Evolutionary conservation across 768 basidiomycete genomes (phyloP).

Genomic region (Glaciozyma martinii): DNA sequence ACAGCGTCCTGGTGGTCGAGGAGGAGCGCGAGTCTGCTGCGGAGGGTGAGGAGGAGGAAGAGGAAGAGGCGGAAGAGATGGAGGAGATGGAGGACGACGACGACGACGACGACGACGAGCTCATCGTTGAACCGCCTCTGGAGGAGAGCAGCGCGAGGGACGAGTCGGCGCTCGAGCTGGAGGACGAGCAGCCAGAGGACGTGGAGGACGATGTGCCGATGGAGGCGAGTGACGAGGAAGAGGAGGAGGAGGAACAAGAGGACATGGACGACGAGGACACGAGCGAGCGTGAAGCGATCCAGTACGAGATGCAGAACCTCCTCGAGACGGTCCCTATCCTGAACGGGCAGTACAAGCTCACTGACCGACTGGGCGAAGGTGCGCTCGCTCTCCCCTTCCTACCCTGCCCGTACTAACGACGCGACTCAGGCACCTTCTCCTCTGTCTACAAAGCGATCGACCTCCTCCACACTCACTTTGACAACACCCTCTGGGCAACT

Average conservation of each 20-base stretch:
- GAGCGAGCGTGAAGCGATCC: conserved; percentile 22
- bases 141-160: background rate
- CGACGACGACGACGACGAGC: background rate
- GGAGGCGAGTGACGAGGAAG: conserved; percentile 2
- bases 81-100: background rate
- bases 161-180: background rate
- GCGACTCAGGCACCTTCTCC: conserved; percentile 71
- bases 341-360: conserved; percentile 57
- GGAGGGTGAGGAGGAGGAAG: background rate
- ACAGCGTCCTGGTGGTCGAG: no score
- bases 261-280: conserved; percentile 17
- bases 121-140: background rate
- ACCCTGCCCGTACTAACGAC: background rate
- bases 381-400: conserved; percentile 1
- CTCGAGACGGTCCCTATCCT: conserved; percentile 59
- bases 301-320: conserved; percentile 62
- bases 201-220: background rate
- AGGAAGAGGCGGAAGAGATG: background rate
- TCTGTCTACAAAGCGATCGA: conserved; percentile 98
- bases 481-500: conserved; percentile 47
- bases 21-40: no score
- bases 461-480: conserved; percentile 52
- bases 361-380: conserved; percentile 85
- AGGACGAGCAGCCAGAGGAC: background rate
- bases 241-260: conserved; percentile 4